Evolutionary conservation across 2,329 filamentous ascomycete species (phyloP).

Genomic region (Drechslerella coelobrocha): DNA sequence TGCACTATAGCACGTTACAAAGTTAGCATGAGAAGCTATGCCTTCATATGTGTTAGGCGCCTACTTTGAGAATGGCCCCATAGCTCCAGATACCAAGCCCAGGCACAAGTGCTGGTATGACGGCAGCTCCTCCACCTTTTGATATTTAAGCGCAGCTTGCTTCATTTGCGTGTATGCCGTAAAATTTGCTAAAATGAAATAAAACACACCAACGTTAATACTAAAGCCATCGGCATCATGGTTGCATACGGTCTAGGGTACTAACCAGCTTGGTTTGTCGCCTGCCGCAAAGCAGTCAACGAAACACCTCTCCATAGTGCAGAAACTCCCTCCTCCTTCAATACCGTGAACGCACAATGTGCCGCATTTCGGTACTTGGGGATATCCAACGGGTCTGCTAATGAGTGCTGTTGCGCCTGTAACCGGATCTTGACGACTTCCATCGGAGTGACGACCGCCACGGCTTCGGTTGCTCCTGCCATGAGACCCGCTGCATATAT

Average conservation of each 20-base stretch:
- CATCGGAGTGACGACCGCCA: slow-evolving; percentile 96
- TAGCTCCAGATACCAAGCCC: slow-evolving; percentile 87
- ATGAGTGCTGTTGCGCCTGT: slow-evolving; percentile 96
- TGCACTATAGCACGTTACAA: slow-evolving; percentile 64
- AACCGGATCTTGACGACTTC: slow-evolving; percentile 98
- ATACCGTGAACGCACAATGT: slow-evolving; percentile 80
- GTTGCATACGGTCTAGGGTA: background rate
- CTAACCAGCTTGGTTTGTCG: slow-evolving; percentile 84
- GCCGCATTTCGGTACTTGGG: slow-evolving; percentile 68
- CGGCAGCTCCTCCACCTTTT: slow-evolving; percentile 73
- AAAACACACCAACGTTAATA: background rate
- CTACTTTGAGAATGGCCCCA: slow-evolving; percentile 82
- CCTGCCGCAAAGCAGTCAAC: slow-evolving; percentile 90
- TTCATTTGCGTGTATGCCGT: slow-evolving; percentile 97
- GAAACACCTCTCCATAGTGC: slow-evolving; percentile 92
- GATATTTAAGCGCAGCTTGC: slow-evolving; percentile 73
- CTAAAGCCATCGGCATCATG: background rate
- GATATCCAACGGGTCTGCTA: slow-evolving; percentile 93
- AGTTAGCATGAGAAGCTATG: background rate
- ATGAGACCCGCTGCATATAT: slow-evolving; percentile 74
- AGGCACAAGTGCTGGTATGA: slow-evolving; percentile 90
- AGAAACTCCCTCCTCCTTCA: slow-evolving; percentile 86
- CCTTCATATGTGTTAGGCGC: background rate
- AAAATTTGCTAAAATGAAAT: slow-evolving; percentile 73
- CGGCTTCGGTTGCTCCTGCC: slow-evolving; percentile 94